Evolutionary conservation across 176 grass and related monocot species (phyloP).

Genomic region (Zoysia pacifica): DNA sequence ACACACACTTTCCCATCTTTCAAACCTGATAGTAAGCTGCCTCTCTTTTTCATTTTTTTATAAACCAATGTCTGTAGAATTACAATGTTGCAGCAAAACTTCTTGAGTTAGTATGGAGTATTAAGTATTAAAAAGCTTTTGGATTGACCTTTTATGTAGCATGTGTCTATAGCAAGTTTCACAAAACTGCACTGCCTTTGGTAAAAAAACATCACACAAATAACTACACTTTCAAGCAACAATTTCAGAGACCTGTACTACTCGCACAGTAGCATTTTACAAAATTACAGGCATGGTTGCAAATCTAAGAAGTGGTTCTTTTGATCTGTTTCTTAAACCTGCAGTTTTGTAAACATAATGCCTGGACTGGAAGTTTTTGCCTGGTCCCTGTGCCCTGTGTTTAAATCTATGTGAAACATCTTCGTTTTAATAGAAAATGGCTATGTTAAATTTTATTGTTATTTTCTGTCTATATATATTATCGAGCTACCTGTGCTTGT

Average conservation of each 20-base stretch:
- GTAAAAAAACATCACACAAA: neutral
- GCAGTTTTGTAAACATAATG: neutral
- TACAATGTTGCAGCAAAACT: too few species aligned
- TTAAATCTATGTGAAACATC: conserved; percentile 5
- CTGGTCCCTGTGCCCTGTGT: neutral
- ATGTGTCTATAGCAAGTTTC: too few species aligned
- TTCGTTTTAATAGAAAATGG: neutral
- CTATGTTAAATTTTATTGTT: neutral
- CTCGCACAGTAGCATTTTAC: neutral
- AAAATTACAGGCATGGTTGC: neutral
- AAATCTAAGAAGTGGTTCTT: neutral
- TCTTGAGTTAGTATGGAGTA: too few species aligned
- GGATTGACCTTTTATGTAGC: too few species aligned
- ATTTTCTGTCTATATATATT: neutral
- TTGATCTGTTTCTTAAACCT: neutral
- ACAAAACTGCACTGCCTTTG: neutral
- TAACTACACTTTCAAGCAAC: neutral
- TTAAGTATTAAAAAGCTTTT: too few species aligned
- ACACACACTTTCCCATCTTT: conserved; percentile 76
- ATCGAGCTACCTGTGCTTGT: neutral
- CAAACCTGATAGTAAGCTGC: conserved; percentile 73
- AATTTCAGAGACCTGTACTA: neutral
- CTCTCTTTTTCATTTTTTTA: neutral
- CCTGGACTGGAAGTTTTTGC: too few species aligned
- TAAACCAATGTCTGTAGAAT: too few species aligned